Percentiles rank a stretch among this genome's conserved stretches.
These are phyloP conservation scores for Fusarium dlaminii DNA, from an alignment of 2,329 filamentous ascomycete genomes.

Conservation along the genomic window DNA sequence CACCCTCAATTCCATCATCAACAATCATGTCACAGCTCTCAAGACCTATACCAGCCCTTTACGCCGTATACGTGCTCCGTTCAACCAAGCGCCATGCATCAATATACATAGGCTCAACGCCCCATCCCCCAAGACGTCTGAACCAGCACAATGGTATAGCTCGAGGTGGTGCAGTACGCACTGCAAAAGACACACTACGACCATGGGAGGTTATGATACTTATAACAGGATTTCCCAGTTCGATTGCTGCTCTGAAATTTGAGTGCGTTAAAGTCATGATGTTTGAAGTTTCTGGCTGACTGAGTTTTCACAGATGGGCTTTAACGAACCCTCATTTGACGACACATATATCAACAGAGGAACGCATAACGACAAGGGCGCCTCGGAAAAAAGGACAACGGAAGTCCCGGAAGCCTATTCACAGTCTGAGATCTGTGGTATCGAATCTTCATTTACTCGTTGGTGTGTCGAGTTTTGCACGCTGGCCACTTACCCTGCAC, in stretches of 20 bases:
- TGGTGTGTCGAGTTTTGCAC: constrained; percentile 78
- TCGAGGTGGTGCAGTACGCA: constrained; percentile 83
- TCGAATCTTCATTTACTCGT: constrained; percentile 85
- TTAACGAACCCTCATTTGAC: constrained; percentile 87
- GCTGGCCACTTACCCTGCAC: constrained; percentile 83
- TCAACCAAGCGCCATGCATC: constrained; percentile 77
- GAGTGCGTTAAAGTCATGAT: constrained; percentile 67
- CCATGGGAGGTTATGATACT: constrained; percentile 94
- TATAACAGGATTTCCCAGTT: constrained; percentile 88
- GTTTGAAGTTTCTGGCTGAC: neutral
- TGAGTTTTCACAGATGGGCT: constrained; percentile 75
- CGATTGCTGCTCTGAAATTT: constrained; percentile 89
- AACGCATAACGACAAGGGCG: constrained; percentile 65
- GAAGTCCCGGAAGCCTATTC: constrained; percentile 64
- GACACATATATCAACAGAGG: constrained; percentile 75
- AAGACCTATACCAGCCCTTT: constrained; percentile 83
- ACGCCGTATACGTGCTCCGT: constrained; percentile 91
- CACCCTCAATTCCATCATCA: neutral
- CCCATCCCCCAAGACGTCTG: constrained; percentile 84
- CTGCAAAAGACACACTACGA: constrained; percentile 71
- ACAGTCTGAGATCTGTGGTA: constrained; percentile 73
- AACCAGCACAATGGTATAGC: constrained; percentile 90
- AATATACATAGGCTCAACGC: constrained; percentile 92
- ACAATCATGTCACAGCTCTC: constrained; percentile 52
- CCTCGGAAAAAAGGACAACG: constrained; percentile 60